These are phyloP conservation scores for Dothideomycetidae sp. DNA, from an alignment of 2,329 filamentous ascomycete species.

Conservation along the genomic window DNA sequence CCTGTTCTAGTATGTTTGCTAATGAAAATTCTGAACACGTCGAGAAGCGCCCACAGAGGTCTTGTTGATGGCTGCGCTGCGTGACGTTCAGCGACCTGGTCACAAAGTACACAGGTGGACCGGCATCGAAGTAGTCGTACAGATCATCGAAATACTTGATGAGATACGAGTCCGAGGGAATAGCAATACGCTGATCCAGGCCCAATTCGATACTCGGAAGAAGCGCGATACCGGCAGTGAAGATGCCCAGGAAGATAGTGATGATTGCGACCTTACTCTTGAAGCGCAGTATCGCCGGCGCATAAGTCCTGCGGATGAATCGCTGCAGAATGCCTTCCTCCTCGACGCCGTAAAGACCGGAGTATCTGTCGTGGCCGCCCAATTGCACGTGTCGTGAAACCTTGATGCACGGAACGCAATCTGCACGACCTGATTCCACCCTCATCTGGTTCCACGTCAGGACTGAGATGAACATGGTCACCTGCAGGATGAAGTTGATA, in stretches of 20 bases:
- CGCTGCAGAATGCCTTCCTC: constrained; percentile 73
- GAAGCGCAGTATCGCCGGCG: constrained; percentile 64
- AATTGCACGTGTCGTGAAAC: constrained; percentile 58
- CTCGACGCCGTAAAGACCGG: constrained; percentile 51
- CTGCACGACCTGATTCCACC: constrained; percentile 75
- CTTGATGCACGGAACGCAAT: constrained; percentile 82
- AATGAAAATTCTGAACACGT: constrained; percentile 74
- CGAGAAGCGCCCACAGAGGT: constrained; percentile 81
- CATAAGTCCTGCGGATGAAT: constrained; percentile 84
- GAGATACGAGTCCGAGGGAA: constrained; percentile 85
- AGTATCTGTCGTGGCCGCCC: constrained; percentile 6
- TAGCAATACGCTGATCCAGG: constrained; percentile 84
- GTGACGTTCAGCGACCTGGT: constrained; percentile 70
- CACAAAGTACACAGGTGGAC: constrained; percentile 93
- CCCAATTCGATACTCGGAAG: constrained; percentile 76
- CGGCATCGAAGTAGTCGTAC: constrained; percentile 79
- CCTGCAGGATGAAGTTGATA: constrained; percentile 91
- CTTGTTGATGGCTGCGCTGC: constrained; percentile 58
- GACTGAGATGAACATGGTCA: constrained; percentile 93
- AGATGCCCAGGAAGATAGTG: constrained; percentile 70
- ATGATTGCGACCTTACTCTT: constrained; percentile 66
- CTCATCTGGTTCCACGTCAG: constrained; percentile 81
- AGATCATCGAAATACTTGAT: constrained; percentile 95
- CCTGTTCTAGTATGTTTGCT: constrained; percentile 81
- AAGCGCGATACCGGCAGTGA: constrained; percentile 71